Conservation (phyloP, 495 filamentous ascomycete species). For the Stereocaulon alpinum region DNA sequence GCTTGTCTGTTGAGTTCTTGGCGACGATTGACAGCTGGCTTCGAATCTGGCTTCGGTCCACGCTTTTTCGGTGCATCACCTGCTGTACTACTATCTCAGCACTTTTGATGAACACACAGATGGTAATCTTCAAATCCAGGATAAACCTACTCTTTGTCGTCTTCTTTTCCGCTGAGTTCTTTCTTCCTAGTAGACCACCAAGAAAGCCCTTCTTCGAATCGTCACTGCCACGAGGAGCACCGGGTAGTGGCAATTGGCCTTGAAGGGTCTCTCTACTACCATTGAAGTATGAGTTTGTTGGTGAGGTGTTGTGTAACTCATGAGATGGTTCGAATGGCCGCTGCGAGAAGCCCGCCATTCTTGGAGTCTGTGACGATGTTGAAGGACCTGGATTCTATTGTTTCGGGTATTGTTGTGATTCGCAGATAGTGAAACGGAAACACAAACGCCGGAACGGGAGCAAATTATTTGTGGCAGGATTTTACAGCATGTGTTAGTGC, state of each 20-base stretch:
- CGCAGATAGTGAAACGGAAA: neutral
- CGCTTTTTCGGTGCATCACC: slow-evolving; percentile 54
- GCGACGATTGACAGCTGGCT: slow-evolving; percentile 82
- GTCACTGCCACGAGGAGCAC: slow-evolving; percentile 1
- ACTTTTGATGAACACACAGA: neutral
- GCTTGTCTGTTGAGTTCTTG: slow-evolving; percentile 95
- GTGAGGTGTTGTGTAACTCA: neutral
- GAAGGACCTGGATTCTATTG: too few species aligned
- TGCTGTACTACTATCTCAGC: neutral
- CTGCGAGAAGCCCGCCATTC: slow-evolving; percentile 10
- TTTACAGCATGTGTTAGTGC: neutral
- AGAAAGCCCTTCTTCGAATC: slow-evolving; percentile 5
- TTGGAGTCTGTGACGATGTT: neutral
- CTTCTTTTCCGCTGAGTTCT: neutral
- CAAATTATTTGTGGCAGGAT: neutral
- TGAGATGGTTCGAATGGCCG: slow-evolving; percentile 1
- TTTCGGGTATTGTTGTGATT: neutral
- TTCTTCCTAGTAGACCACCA: neutral
- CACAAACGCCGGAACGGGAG: neutral
- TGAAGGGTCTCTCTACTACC: neutral
- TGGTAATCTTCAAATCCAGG: neutral
- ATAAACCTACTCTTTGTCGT: slow-evolving; percentile 1
- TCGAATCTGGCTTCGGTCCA: slow-evolving; percentile 93
- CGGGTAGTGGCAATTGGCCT: neutral
- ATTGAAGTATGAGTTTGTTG: neutral